A percentile compares a stretch with the other conserved stretches of the same genome.
Conservation (phyloP, 768 basidiomycete species). For the Lentinula sp. region DNA sequence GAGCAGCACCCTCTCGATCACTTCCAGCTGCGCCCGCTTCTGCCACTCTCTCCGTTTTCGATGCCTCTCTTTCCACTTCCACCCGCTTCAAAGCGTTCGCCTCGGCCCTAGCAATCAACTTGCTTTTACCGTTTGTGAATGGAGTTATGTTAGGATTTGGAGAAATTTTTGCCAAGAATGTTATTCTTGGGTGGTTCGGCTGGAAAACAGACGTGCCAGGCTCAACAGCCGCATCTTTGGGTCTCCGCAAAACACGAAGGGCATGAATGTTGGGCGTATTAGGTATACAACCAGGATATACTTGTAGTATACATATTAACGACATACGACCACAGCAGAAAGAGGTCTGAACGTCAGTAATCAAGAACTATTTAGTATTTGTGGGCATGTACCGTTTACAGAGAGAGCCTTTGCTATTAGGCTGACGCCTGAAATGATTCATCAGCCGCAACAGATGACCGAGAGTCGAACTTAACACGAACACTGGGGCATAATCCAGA, state of each 20-base stretch:
- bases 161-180: constrained; percentile 83
- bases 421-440: not conserved
- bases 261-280: not conserved
- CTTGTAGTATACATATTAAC: no score
- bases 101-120: constrained; percentile 76
- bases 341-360: no score
- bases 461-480: constrained; percentile 1
- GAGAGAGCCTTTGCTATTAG: not conserved
- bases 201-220: constrained; percentile 34
- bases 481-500: not conserved
- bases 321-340: no score
- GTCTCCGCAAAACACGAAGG: constrained; percentile 19
- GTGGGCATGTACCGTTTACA: not conserved
- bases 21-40: constrained; percentile 28
- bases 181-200: constrained; percentile 52
- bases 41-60: constrained; percentile 66
- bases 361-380: not conserved
- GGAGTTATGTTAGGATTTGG: constrained; percentile 97
- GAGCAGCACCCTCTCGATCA: constrained; percentile 16
- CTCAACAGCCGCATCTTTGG: constrained; percentile 31
- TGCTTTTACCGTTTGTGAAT: constrained; percentile 84
- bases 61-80: constrained; percentile 55
- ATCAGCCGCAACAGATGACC: constrained; percentile 2
- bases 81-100: constrained; percentile 65
- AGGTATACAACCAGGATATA: not conserved